phyloP scores from a whole-genome alignment of 495 filamentous ascomycete species.

The Podospora anserina region DNA sequence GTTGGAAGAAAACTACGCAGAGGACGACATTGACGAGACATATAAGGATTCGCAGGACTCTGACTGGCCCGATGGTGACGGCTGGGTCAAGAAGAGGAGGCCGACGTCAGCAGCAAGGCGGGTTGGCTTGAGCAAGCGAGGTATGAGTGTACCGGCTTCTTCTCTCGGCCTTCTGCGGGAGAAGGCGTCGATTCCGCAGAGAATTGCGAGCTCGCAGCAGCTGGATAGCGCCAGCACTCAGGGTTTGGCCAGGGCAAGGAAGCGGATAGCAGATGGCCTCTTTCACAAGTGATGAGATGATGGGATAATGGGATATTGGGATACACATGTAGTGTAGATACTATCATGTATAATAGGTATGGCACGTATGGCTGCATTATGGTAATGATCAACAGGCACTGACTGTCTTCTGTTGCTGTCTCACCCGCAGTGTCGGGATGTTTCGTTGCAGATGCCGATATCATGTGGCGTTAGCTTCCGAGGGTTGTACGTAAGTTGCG shows the following conservation, averaged over 20 bases:
- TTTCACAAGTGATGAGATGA: background rate
- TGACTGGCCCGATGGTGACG: slow-evolving; percentile 6
- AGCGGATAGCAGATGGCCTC: background rate
- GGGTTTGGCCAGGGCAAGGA: background rate
- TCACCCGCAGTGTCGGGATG: background rate
- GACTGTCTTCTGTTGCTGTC: too few relatives aligned
- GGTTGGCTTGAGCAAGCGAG: background rate
- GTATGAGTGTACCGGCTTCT: slow-evolving; percentile 22
- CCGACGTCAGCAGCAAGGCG: background rate
- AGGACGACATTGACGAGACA: slow-evolving; percentile 42
- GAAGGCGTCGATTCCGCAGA: slow-evolving; percentile 5
- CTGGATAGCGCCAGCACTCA: background rate
- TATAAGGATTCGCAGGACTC: slow-evolving; percentile 27
- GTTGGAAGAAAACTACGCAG: slow-evolving; percentile 41
- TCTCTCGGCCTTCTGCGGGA: slow-evolving; percentile 23
- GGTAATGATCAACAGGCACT: too few relatives aligned
- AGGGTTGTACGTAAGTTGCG: background rate
- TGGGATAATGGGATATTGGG: too few relatives aligned
- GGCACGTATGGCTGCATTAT: too few relatives aligned
- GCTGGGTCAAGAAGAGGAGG: background rate
- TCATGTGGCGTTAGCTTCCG: background rate
- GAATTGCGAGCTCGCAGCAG: slow-evolving; percentile 7
- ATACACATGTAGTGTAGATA: too few relatives aligned
- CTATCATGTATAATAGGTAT: too few relatives aligned
- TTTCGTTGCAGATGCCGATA: background rate